These are phyloP conservation scores for Yamadazyma triangularis DNA, from an alignment of 1,139 yeast genomes.

Conservation along the genomic window DNA sequence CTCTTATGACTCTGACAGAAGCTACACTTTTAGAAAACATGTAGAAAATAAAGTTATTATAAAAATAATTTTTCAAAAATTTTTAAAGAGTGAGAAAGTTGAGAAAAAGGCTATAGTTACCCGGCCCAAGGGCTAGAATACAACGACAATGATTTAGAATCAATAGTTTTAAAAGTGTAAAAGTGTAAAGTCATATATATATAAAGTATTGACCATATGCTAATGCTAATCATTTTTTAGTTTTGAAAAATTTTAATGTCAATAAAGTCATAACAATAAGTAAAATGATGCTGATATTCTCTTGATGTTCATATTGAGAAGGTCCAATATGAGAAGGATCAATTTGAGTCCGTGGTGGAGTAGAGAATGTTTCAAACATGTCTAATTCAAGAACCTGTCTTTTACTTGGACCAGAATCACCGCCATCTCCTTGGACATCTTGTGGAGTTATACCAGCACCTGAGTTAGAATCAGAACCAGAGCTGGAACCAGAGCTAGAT, in stretches of 20 bases:
- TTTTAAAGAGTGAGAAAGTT: background rate
- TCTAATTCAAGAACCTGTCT: background rate
- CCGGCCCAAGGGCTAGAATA: no score
- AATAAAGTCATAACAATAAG: background rate
- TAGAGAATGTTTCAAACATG: background rate
- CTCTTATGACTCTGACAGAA: no score
- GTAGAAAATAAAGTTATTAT: no score
- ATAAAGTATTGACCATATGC: no score
- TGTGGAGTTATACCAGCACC: background rate
- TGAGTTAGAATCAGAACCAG: background rate
- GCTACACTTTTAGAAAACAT: no score
- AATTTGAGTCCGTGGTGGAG: background rate
- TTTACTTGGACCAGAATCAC: conserved; percentile 1
- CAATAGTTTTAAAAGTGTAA: no score
- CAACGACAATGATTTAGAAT: no score
- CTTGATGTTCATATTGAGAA: background rate
- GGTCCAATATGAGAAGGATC: no score
- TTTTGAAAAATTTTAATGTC: background rate
- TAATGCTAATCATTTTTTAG: background rate
- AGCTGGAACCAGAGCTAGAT: background rate
- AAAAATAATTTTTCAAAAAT: background rate
- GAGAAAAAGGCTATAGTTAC: background rate
- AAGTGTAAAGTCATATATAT: no score
- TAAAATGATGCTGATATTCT: background rate
- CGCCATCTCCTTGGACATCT: conserved; percentile 3